Evolutionary conservation across 1,284 basidiomycete genomes (phyloP).

Genomic region (Cutaneotrichosporon sp.): DNA sequence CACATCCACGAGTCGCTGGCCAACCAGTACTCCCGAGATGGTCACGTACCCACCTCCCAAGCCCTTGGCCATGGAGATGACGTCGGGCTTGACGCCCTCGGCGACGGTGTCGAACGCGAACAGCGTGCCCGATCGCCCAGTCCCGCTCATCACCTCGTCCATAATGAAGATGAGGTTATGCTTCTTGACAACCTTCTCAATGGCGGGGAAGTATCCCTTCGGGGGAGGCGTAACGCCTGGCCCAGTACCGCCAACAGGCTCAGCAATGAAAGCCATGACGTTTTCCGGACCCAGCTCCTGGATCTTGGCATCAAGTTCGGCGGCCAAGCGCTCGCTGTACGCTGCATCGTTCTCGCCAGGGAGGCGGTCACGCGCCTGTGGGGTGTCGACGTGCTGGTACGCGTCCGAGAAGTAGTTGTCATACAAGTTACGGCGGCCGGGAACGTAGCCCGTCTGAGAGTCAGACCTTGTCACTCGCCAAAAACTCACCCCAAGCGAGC

Average conservation of each 20-base stretch:
- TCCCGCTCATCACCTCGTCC: conserved; percentile 82
- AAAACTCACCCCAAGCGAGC: conserved; percentile 38
- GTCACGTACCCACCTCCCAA: conserved; percentile 80
- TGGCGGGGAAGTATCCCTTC: conserved; percentile 57
- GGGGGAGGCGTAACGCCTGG: conserved; percentile 58
- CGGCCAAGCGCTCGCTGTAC: conserved; percentile 70
- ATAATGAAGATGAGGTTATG: conserved; percentile 78
- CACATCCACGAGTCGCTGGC: conserved; percentile 66
- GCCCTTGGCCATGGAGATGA: conserved; percentile 82
- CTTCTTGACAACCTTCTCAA: conserved; percentile 78
- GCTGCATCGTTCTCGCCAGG: conserved; percentile 69
- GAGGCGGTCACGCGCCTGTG: conserved; percentile 57
- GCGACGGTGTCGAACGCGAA: conserved; percentile 61
- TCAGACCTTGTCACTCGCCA: background rate
- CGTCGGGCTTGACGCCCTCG: conserved; percentile 66
- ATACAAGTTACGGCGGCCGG: conserved; percentile 52
- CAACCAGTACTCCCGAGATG: conserved; percentile 73
- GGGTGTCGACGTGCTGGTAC: conserved; percentile 56
- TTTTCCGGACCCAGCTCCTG: conserved; percentile 73
- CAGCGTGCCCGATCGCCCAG: conserved; percentile 70
- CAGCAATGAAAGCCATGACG: conserved; percentile 55
- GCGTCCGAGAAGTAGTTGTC: conserved; percentile 57
- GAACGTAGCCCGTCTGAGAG: conserved; percentile 29
- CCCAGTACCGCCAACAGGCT: conserved; percentile 67
- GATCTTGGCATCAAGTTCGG: conserved; percentile 81